Conservation (phyloP, 2,329 filamentous ascomycete species). For the Aspergillus pseudotamarii region DNA sequence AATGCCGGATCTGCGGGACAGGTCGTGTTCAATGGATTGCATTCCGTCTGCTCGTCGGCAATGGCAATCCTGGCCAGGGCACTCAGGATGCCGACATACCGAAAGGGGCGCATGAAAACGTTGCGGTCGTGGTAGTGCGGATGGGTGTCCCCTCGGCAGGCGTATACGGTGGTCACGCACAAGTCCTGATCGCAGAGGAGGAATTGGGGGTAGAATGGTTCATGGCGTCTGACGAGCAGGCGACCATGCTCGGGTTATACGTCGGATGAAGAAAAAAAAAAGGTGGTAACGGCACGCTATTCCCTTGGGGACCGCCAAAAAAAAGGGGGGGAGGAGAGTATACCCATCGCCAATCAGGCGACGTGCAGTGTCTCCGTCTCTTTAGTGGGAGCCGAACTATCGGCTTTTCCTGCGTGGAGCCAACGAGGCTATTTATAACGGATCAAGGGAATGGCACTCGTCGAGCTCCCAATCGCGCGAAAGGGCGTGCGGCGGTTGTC, state of each 20-base stretch:
- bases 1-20: not conserved
- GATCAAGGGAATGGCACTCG: not conserved
- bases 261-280: no score
- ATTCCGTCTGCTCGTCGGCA: not conserved
- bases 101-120: not conserved
- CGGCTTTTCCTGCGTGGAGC: not conserved
- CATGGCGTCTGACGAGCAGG: not conserved
- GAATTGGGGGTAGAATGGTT: not conserved
- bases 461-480: no score
- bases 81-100: not conserved
- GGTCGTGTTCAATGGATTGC: slow-evolving; percentile 1
- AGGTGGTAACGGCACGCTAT: not conserved
- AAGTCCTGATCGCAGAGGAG: not conserved
- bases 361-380: not conserved
- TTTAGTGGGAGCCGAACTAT: not conserved
- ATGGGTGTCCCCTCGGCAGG: not conserved
- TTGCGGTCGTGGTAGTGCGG: not conserved
- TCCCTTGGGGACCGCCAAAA: not conserved
- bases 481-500: no score
- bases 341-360: not conserved
- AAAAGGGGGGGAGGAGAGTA: not conserved
- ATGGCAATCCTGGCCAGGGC: not conserved
- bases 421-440: not conserved
- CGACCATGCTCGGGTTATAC: not conserved
- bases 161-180: not conserved